Evolutionary conservation across 768 basidiomycete species (phyloP), one percentile per base, ranked within the genome.

Genomic region (Tephrocybe sp.): DNA sequence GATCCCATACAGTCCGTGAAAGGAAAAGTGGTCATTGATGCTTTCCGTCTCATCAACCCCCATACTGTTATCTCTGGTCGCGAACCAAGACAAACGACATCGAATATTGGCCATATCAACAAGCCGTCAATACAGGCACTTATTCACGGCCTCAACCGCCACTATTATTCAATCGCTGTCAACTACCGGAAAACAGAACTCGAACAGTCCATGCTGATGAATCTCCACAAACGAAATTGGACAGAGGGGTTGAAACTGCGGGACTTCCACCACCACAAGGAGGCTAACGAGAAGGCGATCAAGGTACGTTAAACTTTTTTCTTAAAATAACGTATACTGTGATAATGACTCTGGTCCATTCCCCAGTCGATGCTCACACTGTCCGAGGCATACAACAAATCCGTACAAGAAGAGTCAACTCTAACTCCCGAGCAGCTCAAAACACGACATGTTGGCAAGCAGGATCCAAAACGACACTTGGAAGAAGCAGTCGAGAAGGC

Each of bases 1-100:
- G 97, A 99, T 69, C 97, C 97, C 30, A 98, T 98, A 61, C 97
- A 98, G 68, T 97, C 94, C 33, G 97, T 99, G 62, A 95, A 94
- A 69, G 91, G 91, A 45, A 99, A 98, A 69, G 97, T 99, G 36
- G 97, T 98, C 42, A 97, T 99, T 55, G 97, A 98, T 69, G 97
- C 97, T 2, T 99, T 99, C 78, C 87, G 97, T 50, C 86, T 94
- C 38, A 98, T 99, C 70, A 90, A 89, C 64, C 93, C 94, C 16
- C 84, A 91, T 60, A 78, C 85, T 38, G 86, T 97, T 53, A 84
- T 97, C 54, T 77, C 88, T 49, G 97, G 97, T 43, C 86, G 91
- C 48, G 97, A 99, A 71, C 91, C 94, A 10, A 82, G 97, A 21
- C 97, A 98, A 68, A 95, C 93, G 46, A 99, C 97, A 13, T 94